Base-by-base conservation (phyloP, 306 rosid species). In the Macrotyloma uniflorum region DNA sequence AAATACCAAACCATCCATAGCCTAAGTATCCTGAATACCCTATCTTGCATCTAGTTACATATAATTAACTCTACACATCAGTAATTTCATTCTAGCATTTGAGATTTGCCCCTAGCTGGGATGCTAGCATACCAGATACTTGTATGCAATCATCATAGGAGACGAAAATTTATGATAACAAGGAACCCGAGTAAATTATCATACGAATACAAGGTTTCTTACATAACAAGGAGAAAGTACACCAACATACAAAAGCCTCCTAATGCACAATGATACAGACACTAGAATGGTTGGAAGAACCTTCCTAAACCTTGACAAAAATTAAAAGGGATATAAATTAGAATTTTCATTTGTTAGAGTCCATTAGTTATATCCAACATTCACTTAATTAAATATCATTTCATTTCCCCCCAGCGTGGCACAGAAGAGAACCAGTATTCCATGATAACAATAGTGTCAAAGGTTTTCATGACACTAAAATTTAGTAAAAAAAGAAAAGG, bases 1-100 rank as follows among this genome's bases (percentile, higher is more conserved):
- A 67, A 58, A 61, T 49, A 68, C 8, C 45, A 51, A 83, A 74
- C 51, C 77, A 74, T 40, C 42, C 20, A 73, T 18, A 38, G 62
- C 63, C 42, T 45, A 65, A 76, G 65, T 15, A 64, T 22, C 38
- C 54, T 12, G 8, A 26, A 40, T 32, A 26, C 19, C 33, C 70
- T 50, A 14, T 20, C 6, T 71, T 14, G 18, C 16, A 26, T 63
- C 61, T 58, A 58, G 10, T 58, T 58, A 58, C 13, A 55, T 58
- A 58, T 24, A 57, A 70, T 36, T 59, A 58, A 59, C 65, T 70
- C 73, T 33, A 16, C 33, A 54, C 19, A 35, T 55, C 67, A 72
- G 36, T 16, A 49, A 38, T 50, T 50, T 10, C 47, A 70, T 12
- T 23, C 33, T 26, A 57, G 64, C 7, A 62, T 8, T 42, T 69